Evolutionary conservation across 371 early-diverging fungal genomes (phyloP).

Genomic region (Saksenaea vasiformis): DNA sequence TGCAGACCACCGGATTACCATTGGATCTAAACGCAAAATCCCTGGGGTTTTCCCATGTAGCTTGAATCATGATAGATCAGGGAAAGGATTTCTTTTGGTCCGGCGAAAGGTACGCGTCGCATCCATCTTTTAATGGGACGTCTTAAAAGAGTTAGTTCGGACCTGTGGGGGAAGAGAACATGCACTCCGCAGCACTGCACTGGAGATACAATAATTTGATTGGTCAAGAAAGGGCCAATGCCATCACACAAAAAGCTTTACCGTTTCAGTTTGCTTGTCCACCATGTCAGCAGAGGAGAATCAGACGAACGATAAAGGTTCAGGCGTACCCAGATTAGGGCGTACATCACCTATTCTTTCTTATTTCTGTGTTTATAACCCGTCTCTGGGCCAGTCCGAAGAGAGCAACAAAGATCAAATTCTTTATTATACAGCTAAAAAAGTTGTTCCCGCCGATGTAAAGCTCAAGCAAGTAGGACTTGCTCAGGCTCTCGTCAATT

Average conservation of each 20-base stretch:
- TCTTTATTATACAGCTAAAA: constrained; percentile 74
- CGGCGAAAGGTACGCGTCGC: too few relatives aligned
- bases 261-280: not conserved
- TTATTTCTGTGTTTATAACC: constrained; percentile 80
- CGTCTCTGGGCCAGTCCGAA: constrained; percentile 69
- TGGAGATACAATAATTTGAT: too few relatives aligned
- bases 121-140: too few relatives aligned
- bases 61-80: too few relatives aligned
- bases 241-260: not conserved
- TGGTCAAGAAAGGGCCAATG: not conserved
- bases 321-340: constrained; percentile 24
- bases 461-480: constrained; percentile 84
- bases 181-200: too few relatives aligned
- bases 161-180: too few relatives aligned
- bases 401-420: constrained; percentile 77
- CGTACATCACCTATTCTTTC: constrained; percentile 53
- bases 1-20: too few relatives aligned
- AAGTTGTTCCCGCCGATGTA: constrained; percentile 73
- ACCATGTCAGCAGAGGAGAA: constrained; percentile 8
- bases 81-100: too few relatives aligned
- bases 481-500: constrained; percentile 79
- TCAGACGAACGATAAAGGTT: constrained; percentile 1
- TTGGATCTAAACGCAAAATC: too few relatives aligned
- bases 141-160: too few relatives aligned
- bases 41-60: too few relatives aligned